Percentiles rank a stretch among this genome's conserved stretches.
These are phyloP conservation scores for Endocalyx cinctus DNA, from an alignment of 2,329 filamentous ascomycete species.

Conservation along the genomic window DNA sequence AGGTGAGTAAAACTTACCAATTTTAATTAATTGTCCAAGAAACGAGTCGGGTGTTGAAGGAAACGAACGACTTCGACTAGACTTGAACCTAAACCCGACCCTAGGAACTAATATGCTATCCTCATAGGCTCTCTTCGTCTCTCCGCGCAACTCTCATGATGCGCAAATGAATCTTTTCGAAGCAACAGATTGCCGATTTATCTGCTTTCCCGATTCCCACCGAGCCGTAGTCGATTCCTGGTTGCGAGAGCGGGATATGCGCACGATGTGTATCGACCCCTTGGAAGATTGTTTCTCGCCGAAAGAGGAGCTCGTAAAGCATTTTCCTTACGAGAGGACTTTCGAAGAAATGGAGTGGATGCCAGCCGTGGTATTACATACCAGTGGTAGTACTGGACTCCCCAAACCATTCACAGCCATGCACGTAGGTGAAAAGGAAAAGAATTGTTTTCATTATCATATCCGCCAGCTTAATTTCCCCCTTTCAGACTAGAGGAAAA, in stretches of 20 bases:
- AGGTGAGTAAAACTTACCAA: conserved; percentile 12
- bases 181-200: conserved; percentile 30
- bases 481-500: no score
- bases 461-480: no score
- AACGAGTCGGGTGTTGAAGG: no score
- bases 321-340: conserved; percentile 31
- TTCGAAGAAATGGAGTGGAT: conserved; percentile 35
- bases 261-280: conserved; percentile 23
- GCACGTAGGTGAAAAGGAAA: conserved; percentile 14
- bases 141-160: conserved; percentile 35
- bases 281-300: conserved; percentile 27
- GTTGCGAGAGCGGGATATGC: conserved; percentile 30
- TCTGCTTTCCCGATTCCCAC: conserved; percentile 26
- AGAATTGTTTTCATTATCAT: neutral
- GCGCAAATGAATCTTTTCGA: conserved; percentile 36
- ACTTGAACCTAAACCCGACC: no score
- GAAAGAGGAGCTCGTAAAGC: conserved; percentile 20
- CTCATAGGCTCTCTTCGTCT: conserved; percentile 33
- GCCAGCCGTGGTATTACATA: conserved; percentile 34
- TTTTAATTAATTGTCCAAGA: no score
- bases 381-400: conserved; percentile 38
- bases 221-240: conserved; percentile 26
- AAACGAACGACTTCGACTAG: no score
- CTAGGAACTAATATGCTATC: no score
- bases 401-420: conserved; percentile 35